These are phyloP conservation scores for Murraya paniculata DNA, from an alignment of 345 rosid genomes.

Conservation along the genomic window DNA sequence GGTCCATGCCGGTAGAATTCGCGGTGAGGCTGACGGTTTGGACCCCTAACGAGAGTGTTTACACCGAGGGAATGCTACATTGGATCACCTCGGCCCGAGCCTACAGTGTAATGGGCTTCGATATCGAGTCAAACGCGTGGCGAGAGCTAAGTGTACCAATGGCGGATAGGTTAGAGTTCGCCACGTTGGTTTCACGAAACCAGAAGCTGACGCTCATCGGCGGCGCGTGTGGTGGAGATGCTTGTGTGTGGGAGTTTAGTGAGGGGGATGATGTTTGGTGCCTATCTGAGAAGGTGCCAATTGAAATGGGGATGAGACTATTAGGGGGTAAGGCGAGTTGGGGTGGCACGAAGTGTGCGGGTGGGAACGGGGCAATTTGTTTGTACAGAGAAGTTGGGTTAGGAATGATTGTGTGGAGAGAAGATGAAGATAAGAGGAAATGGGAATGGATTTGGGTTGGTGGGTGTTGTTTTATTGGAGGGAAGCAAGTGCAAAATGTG, in stretches of 20 bases:
- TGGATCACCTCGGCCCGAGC: conserved; percentile 66
- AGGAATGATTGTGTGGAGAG: conserved; percentile 52
- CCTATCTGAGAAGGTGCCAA: conserved; percentile 30
- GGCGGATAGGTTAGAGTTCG: conserved; percentile 53
- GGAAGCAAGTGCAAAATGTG: conserved; percentile 27
- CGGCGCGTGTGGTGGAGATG: conserved; percentile 22
- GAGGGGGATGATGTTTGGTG: conserved; percentile 27
- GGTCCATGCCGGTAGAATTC: conserved; percentile 40
- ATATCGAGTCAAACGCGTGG: conserved; percentile 40
- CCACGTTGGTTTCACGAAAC: conserved; percentile 20
- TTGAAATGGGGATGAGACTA: conserved; percentile 35
- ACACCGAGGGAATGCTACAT: conserved; percentile 35
- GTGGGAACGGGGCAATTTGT: conserved; percentile 33
- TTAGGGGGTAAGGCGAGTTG: conserved; percentile 34
- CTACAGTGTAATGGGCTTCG: conserved; percentile 43
- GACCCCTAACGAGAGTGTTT: conserved; percentile 52
- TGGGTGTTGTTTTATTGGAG: conserved; percentile 33
- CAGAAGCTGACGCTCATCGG: conserved; percentile 39
- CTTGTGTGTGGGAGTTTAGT: conserved; percentile 39
- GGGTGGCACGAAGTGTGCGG: conserved; percentile 43
- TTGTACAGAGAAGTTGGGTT: conserved; percentile 47
- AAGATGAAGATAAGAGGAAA: conserved; percentile 23
- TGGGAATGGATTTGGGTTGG: conserved; percentile 57
- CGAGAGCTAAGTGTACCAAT: conserved; percentile 40
- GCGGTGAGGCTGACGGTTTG: conserved; percentile 60